Conservation (phyloP, 352 stramenopile species). For the Globisporangium iwayamae region DNA sequence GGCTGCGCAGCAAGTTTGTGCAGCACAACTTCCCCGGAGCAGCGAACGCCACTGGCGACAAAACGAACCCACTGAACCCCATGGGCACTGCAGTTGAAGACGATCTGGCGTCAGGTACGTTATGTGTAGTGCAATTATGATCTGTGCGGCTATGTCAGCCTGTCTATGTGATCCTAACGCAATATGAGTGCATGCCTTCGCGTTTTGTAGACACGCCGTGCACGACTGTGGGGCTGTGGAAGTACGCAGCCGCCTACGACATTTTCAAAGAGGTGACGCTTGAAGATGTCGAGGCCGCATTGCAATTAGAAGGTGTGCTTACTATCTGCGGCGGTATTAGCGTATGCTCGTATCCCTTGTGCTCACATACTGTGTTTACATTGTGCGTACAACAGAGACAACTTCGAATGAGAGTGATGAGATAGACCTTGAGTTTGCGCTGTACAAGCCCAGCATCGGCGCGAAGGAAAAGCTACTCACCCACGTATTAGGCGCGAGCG, state of each 20-base stretch:
- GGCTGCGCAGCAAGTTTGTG: conserved; percentile 19
- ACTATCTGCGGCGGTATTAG: neutral
- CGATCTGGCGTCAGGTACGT: conserved; percentile 52
- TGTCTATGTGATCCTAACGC: neutral
- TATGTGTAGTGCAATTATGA: neutral
- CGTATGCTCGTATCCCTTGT: neutral
- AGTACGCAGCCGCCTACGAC: conserved; percentile 52
- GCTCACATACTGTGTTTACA: neutral
- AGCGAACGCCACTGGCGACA: conserved; percentile 17
- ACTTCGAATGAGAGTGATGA: neutral
- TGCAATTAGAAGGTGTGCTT: conserved; percentile 52
- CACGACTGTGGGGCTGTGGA: conserved; percentile 67
- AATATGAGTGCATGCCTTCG: too few species aligned
- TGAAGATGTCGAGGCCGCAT: conserved; percentile 51
- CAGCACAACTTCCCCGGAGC: conserved; percentile 19
- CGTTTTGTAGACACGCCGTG: conserved; percentile 47
- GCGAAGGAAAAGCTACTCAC: conserved; percentile 1
- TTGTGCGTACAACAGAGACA: conserved; percentile 4
- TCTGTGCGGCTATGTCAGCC: too few species aligned
- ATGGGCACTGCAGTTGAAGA: conserved; percentile 53
- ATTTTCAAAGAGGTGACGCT: conserved; percentile 61
- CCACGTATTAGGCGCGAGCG: conserved; percentile 8
- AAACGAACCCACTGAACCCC: conserved; percentile 23
- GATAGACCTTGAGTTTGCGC: conserved; percentile 1
- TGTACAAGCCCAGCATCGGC: conserved; percentile 9